These are phyloP conservation scores for Hypholoma sublateritium DNA, from an alignment of 768 basidiomycete genomes.

Conservation along the genomic window DNA sequence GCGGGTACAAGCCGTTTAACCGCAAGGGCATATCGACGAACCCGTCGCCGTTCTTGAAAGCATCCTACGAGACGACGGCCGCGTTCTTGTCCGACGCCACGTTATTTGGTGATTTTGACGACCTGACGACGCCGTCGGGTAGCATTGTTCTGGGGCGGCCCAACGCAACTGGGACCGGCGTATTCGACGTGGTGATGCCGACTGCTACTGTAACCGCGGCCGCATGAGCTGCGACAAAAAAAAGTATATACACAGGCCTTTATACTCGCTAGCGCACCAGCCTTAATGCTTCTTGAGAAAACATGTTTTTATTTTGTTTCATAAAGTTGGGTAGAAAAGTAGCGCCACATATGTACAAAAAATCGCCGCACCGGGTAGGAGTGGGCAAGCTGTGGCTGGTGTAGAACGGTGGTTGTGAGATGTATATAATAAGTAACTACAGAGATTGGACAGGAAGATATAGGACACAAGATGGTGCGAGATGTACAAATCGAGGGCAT, in stretches of 20 bases:
- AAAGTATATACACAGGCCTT: not conserved
- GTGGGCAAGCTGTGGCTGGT: constrained; percentile 1
- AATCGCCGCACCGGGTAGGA: not conserved
- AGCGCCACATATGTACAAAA: constrained; percentile 13
- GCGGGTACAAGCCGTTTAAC: constrained; percentile 98
- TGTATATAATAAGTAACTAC: constrained; percentile 2
- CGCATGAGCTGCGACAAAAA: not conserved
- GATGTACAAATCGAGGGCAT: constrained; percentile 20
- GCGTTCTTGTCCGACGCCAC: constrained; percentile 94
- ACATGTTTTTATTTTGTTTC: not conserved
- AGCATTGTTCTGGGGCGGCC: constrained; percentile 90
- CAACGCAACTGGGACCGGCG: constrained; percentile 89
- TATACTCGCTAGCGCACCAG: not conserved
- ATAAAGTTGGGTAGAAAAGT: constrained; percentile 6
- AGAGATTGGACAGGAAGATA: constrained; percentile 6
- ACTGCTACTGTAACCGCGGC: constrained; percentile 26
- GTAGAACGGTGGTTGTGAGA: constrained; percentile 5
- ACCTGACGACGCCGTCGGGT: constrained; percentile 85
- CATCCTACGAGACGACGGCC: constrained; percentile 95
- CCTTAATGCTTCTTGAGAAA: not conserved
- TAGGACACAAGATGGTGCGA: constrained; percentile 7
- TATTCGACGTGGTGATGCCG: constrained; percentile 83
- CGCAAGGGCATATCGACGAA: constrained; percentile 91
- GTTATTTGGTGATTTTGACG: constrained; percentile 93
- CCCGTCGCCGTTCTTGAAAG: constrained; percentile 94